phyloP scores from a whole-genome alignment of 345 rosid genomes.

The Syzygium jambos region DNA sequence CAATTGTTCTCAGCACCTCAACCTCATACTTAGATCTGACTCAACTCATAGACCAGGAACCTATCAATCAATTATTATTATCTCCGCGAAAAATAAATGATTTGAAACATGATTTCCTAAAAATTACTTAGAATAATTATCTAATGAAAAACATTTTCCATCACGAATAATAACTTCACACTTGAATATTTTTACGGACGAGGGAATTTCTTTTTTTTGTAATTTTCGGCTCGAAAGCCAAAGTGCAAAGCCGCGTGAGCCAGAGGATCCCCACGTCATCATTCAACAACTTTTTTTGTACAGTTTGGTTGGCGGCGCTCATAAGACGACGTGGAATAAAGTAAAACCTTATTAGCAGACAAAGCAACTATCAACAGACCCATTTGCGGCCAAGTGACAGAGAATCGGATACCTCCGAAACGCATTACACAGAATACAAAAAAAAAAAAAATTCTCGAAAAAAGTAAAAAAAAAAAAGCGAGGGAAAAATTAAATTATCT shows the following conservation, averaged over 20 bases:
- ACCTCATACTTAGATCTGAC: fast-evolving
- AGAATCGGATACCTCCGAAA: not conserved
- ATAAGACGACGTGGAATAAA: not conserved
- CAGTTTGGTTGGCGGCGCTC: not conserved
- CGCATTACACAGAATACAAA: not conserved
- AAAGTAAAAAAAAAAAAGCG: not conserved
- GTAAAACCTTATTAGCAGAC: not conserved
- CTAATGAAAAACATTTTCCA: not conserved
- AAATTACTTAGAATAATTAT: not conserved
- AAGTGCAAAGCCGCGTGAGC: not conserved
- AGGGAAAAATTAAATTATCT: not conserved
- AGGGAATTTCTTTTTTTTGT: not conserved
- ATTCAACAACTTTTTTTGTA: not conserved
- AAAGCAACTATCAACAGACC: not conserved
- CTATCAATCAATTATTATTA: fast-evolving
- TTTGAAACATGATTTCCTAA: no score
- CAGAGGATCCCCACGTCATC: not conserved
- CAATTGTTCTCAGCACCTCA: not conserved
- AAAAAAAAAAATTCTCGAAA: not conserved
- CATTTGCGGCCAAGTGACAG: not conserved
- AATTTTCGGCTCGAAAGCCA: not conserved
- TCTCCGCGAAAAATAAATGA: fast-evolving
- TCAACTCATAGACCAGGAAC: fast-evolving
- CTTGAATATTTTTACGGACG: fast-evolving
- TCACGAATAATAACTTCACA: fast-evolving